A percentile compares a stretch with the other conserved stretches of the same genome.
Evolutionary conservation across 768 basidiomycete genomes (phyloP).

Genomic region (Cystoderma amianthinum): DNA sequence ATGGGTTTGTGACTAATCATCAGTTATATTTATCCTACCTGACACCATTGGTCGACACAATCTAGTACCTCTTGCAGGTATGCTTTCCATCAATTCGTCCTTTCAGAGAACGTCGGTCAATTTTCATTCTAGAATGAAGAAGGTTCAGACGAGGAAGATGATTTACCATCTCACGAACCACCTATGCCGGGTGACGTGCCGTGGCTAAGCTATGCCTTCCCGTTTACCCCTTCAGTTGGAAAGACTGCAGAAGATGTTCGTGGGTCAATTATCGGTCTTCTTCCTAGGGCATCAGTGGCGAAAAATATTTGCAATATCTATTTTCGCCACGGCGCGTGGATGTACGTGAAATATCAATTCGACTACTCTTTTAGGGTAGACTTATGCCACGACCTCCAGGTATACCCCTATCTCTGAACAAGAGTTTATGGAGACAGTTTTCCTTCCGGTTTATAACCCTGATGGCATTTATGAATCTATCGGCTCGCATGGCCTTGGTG

Average conservation of each 20-base stretch:
- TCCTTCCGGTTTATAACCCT: slow-evolving; percentile 45
- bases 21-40: neutral
- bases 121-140: slow-evolving; percentile 42
- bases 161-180: slow-evolving; percentile 24
- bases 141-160: slow-evolving; percentile 47
- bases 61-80: slow-evolving; percentile 58
- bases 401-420: slow-evolving; percentile 58
- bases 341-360: slow-evolving; percentile 34
- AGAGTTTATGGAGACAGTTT: slow-evolving; percentile 48
- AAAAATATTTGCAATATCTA: slow-evolving; percentile 42
- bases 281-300: slow-evolving; percentile 36
- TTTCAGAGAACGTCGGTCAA: slow-evolving; percentile 3
- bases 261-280: slow-evolving; percentile 31
- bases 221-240: slow-evolving; percentile 38
- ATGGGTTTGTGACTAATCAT: slow-evolving; percentile 40
- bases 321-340: slow-evolving; percentile 66
- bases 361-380: neutral
- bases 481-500: slow-evolving; percentile 47
- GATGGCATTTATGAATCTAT: slow-evolving; percentile 28
- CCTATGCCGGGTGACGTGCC: slow-evolving; percentile 45
- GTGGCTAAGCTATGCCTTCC: slow-evolving; percentile 57
- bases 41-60: neutral
- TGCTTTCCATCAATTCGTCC: slow-evolving; percentile 9
- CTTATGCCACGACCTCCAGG: slow-evolving; percentile 29
- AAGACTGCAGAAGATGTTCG: slow-evolving; percentile 38